These are phyloP conservation scores for Mollisiaceae sp. DNA, from an alignment of 2,329 filamentous ascomycete species.

Conservation along the genomic window DNA sequence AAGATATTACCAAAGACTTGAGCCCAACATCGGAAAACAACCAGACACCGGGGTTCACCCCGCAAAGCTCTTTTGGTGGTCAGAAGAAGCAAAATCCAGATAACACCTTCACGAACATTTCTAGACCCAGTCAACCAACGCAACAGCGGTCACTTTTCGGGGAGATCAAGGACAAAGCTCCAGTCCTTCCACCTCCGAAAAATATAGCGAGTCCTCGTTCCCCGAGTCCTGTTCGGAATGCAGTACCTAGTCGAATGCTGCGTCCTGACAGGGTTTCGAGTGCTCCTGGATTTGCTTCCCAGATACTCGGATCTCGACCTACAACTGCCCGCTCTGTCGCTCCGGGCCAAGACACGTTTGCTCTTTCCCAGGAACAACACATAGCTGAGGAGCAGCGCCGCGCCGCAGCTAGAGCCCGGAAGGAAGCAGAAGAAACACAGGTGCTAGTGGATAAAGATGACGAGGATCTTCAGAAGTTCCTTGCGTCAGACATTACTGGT, in stretches of 20 bases:
- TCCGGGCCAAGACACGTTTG: slow-evolving; percentile 28
- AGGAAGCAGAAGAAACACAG: slow-evolving; percentile 61
- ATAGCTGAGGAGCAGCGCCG: slow-evolving; percentile 39
- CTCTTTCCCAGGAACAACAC: slow-evolving; percentile 35
- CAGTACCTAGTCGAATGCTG: slow-evolving; percentile 56
- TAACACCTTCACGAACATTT: slow-evolving; percentile 50
- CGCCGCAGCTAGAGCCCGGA: slow-evolving; percentile 52
- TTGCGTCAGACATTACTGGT: slow-evolving; percentile 65
- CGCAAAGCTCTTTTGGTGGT: slow-evolving; percentile 63
- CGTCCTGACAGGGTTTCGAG: slow-evolving; percentile 64
- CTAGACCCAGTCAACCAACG: slow-evolving; percentile 50
- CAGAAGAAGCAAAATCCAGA: slow-evolving; percentile 47
- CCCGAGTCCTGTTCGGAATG: slow-evolving; percentile 71
- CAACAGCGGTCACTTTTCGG: slow-evolving; percentile 55
- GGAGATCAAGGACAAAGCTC: slow-evolving; percentile 55
- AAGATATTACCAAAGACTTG: slow-evolving; percentile 68
- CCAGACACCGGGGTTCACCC: slow-evolving; percentile 57
- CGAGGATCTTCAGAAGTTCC: slow-evolving; percentile 66
- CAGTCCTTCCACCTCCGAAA: slow-evolving; percentile 58
- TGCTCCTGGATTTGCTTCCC: slow-evolving; percentile 63
- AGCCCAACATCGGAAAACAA: slow-evolving; percentile 55
- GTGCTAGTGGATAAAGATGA: slow-evolving; percentile 71
- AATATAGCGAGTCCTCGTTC: slow-evolving; percentile 67
- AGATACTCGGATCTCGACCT: slow-evolving; percentile 53
- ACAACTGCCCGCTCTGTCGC: slow-evolving; percentile 43